Conservation (phyloP, 2,329 filamentous ascomycete genomes). For the Trichoderma citrinoviride region DNA sequence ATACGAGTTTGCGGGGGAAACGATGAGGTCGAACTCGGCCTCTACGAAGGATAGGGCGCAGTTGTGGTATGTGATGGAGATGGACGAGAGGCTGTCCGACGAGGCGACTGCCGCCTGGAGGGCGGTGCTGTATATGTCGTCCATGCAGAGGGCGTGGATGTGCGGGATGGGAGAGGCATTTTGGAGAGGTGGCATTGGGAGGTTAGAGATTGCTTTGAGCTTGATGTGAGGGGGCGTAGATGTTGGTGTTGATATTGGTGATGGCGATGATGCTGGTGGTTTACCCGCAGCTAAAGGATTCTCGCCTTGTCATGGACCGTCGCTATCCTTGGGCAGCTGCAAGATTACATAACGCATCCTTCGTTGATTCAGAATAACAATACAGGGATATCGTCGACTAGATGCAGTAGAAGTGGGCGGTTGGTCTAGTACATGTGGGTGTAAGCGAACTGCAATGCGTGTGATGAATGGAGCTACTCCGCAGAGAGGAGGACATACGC, state of each 20-base stretch:
- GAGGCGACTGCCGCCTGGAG: constrained; percentile 37
- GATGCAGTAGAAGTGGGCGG: too few species aligned
- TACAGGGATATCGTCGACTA: not conserved
- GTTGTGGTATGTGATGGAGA: constrained; percentile 39
- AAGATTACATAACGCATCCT: not conserved
- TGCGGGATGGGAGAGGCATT: constrained; percentile 14
- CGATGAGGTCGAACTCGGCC: constrained; percentile 45
- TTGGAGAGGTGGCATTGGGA: not conserved
- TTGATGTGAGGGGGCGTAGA: too few species aligned
- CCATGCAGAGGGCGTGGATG: constrained; percentile 25
- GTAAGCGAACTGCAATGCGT: too few species aligned
- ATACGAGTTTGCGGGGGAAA: constrained; percentile 56
- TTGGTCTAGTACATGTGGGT: too few species aligned
- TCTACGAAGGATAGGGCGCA: constrained; percentile 40
- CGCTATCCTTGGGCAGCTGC: not conserved
- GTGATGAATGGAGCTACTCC: too few species aligned
- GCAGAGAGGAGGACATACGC: too few species aligned
- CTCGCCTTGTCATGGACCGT: not conserved
- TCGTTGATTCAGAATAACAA: not conserved
- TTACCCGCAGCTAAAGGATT: not conserved
- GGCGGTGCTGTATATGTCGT: constrained; percentile 34
- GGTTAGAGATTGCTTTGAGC: not conserved
- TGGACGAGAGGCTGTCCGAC: constrained; percentile 33
- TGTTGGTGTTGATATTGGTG: not conserved
- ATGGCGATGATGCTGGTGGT: not conserved